phyloP scores from a whole-genome alignment of 306 rosid species.

The Castanea mollissima region DNA sequence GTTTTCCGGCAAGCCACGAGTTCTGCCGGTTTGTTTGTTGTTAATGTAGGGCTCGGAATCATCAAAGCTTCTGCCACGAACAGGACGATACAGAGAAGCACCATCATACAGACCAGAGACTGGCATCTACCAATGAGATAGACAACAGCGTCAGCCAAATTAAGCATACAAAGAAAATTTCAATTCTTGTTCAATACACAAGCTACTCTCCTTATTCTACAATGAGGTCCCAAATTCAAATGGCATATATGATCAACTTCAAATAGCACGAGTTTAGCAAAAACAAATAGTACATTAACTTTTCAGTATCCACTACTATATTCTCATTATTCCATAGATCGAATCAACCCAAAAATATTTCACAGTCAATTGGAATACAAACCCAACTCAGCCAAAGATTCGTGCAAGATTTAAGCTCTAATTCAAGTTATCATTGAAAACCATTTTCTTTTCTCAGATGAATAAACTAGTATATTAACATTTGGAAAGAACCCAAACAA shows the following conservation, averaged over 20 bases:
- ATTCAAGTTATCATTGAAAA: not conserved
- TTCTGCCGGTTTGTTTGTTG: constrained; percentile 61
- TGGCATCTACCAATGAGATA: constrained; percentile 54
- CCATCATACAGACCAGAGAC: constrained; percentile 47
- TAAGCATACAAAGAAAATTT: not conserved
- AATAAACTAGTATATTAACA: not conserved
- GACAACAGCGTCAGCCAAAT: constrained; percentile 23
- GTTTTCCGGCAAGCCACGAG: constrained; percentile 67
- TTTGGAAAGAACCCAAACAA: not conserved
- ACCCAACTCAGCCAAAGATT: not conserved
- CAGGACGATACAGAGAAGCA: constrained; percentile 42
- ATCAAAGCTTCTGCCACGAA: constrained; percentile 70
- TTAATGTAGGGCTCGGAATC: constrained; percentile 69
- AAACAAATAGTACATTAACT: not conserved
- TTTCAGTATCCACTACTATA: not conserved
- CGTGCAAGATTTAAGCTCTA: not conserved
- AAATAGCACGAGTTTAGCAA: not conserved
- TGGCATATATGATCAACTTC: not conserved
- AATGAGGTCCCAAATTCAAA: not conserved
- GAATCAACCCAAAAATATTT: not conserved
- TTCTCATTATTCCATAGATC: not conserved
- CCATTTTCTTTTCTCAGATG: not conserved
- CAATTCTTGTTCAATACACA: not conserved
- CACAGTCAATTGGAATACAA: not conserved
- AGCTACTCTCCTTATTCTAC: not conserved